A percentile compares a stretch with the other conserved stretches of the same genome.
Conservation (phyloP, 805 yeast species). For the Suhomyces pyralidae region DNA sequence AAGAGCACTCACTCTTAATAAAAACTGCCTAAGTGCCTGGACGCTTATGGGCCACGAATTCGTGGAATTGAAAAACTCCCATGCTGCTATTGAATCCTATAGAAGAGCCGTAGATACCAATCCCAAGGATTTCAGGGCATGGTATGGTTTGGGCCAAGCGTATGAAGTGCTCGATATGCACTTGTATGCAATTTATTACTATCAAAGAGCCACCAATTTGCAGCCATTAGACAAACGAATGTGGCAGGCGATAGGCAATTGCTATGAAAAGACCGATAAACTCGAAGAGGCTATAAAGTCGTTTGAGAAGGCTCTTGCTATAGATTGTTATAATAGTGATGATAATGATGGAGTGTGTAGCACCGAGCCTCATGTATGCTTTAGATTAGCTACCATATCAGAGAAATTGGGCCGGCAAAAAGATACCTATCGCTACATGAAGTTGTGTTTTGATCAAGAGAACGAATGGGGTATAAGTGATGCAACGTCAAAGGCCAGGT, state of each 20-base stretch:
- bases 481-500: slow-evolving; percentile 72
- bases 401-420: slow-evolving; percentile 51
- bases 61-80: slow-evolving; percentile 91
- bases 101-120: slow-evolving; percentile 90
- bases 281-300: slow-evolving; percentile 73
- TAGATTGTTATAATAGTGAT: slow-evolving; percentile 37
- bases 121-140: slow-evolving; percentile 86
- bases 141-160: slow-evolving; percentile 99
- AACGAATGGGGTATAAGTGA: slow-evolving; percentile 62
- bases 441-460: slow-evolving; percentile 64
- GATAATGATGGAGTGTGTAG: slow-evolving; percentile 32
- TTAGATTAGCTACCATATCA: slow-evolving; percentile 64
- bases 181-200: slow-evolving; percentile 85
- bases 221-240: slow-evolving; percentile 88
- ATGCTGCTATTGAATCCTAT: slow-evolving; percentile 95
- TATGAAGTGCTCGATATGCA: slow-evolving; percentile 96
- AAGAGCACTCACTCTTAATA: slow-evolving; percentile 79
- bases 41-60: slow-evolving; percentile 98
- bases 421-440: slow-evolving; percentile 63
- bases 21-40: slow-evolving; percentile 88
- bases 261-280: slow-evolving; percentile 77
- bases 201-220: slow-evolving; percentile 83
- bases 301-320: slow-evolving; percentile 69
- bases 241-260: slow-evolving; percentile 94
- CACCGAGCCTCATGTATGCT: slow-evolving; percentile 53